Percentiles rank a stretch among this genome's conserved stretches.
Conservation (phyloP, 352 stramenopile species). For the Phytophthora fragariae region DNA sequence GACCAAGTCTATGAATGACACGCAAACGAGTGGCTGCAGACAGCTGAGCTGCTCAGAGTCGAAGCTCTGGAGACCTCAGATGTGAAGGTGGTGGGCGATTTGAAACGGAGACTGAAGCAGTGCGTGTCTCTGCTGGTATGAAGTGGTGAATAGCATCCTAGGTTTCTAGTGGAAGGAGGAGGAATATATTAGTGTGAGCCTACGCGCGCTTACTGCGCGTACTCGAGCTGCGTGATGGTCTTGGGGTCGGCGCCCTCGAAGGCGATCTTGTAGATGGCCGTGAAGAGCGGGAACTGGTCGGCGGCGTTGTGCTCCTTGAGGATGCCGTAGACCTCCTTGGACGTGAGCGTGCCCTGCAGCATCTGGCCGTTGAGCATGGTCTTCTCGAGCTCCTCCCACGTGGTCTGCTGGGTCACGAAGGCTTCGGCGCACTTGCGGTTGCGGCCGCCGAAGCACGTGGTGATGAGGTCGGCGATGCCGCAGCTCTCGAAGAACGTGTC, state of each 20-base stretch:
- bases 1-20: slow-evolving; percentile 12
- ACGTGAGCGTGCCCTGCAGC: slow-evolving; percentile 95
- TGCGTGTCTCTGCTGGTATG: slow-evolving; percentile 16
- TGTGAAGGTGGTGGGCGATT: slow-evolving; percentile 11
- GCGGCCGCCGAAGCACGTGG: slow-evolving; percentile 97
- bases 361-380: slow-evolving; percentile 97
- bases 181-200: slow-evolving; percentile 35
- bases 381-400: slow-evolving; percentile 94
- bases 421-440: slow-evolving; percentile 97
- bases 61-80: not conserved
- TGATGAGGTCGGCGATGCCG: slow-evolving; percentile 98
- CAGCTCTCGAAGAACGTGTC: slow-evolving; percentile 97
- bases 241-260: slow-evolving; percentile 89
- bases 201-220: slow-evolving; percentile 17
- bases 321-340: slow-evolving; percentile 94
- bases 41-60: slow-evolving; percentile 3
- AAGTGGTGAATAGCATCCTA: not conserved
- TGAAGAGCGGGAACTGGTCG: slow-evolving; percentile 92
- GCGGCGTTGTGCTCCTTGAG: slow-evolving; percentile 87
- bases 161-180: slow-evolving; percentile 10
- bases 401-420: slow-evolving; percentile 86
- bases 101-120: slow-evolving; percentile 2
- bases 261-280: slow-evolving; percentile 94
- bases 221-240: slow-evolving; percentile 77
- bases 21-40: slow-evolving; percentile 28